phyloP scores from a whole-genome alignment of 805 yeast species.

The Kazachstania africana region DNA sequence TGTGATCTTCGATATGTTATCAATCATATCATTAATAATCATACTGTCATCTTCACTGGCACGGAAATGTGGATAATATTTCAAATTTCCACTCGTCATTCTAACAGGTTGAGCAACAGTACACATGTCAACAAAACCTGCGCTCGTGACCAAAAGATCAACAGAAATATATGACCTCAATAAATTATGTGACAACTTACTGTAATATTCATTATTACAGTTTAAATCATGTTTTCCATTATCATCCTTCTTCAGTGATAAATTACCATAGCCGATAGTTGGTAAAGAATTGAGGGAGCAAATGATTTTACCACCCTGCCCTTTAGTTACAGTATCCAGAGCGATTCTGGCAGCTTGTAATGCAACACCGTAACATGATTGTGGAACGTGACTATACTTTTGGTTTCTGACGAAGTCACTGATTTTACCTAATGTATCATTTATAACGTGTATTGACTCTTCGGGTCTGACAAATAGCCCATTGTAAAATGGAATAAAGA shows the following conservation, averaged over 20 bases:
- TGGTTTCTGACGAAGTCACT: slow-evolving; percentile 28
- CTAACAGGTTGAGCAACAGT: slow-evolving; percentile 54
- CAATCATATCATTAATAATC: slow-evolving; percentile 48
- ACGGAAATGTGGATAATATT: slow-evolving; percentile 55
- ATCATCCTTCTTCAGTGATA: slow-evolving; percentile 31
- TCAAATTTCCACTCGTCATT: slow-evolving; percentile 60
- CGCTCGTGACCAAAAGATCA: slow-evolving; percentile 62
- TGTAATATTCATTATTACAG: slow-evolving; percentile 52
- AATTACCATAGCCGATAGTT: slow-evolving; percentile 67
- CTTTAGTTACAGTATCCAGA: slow-evolving; percentile 33
- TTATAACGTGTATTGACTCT: slow-evolving; percentile 52
- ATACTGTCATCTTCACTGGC: slow-evolving; percentile 58
- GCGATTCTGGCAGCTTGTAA: slow-evolving; percentile 55
- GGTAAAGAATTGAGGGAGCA: slow-evolving; percentile 61
- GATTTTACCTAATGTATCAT: slow-evolving; percentile 47
- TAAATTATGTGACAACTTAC: slow-evolving; percentile 44
- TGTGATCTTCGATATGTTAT: slow-evolving; percentile 35
- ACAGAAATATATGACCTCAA: slow-evolving; percentile 53
- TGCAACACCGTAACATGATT: slow-evolving; percentile 74
- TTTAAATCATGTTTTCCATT: slow-evolving; percentile 41
- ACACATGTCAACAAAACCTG: slow-evolving; percentile 57
- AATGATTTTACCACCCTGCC: slow-evolving; percentile 78
- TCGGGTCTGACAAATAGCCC: slow-evolving; percentile 76
- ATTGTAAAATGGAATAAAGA: slow-evolving; percentile 60
- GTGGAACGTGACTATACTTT: slow-evolving; percentile 26